Conservation (phyloP, 2,329 filamentous ascomycete species). For the Berkeleyomyces basicola region DNA sequence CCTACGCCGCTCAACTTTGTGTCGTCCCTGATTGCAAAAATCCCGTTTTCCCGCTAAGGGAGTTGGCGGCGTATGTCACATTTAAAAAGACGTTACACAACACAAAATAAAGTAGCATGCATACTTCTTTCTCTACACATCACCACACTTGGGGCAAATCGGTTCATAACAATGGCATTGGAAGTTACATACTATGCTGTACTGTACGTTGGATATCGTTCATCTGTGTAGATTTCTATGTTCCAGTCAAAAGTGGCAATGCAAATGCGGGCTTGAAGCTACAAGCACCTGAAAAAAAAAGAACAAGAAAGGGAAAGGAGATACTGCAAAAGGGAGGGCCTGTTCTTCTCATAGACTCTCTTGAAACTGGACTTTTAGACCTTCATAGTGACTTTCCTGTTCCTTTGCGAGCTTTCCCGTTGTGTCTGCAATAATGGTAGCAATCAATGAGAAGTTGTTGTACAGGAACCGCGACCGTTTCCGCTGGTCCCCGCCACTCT, state of each 20-base stretch:
- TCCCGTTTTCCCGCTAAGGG: neutral
- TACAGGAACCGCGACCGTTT: slow-evolving; percentile 79
- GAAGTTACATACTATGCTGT: neutral
- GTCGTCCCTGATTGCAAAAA: neutral
- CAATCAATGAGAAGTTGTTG: slow-evolving; percentile 91
- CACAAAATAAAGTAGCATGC: neutral
- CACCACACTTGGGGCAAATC: too few species aligned
- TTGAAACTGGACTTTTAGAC: slow-evolving; percentile 41
- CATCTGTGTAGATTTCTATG: neutral
- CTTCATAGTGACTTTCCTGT: slow-evolving; percentile 59
- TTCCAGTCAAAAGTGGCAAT: neutral
- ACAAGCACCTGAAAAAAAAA: neutral
- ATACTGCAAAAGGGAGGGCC: neutral
- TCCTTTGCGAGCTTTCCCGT: slow-evolving; percentile 58
- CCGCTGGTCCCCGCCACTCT: slow-evolving; percentile 57
- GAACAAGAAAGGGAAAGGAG: neutral
- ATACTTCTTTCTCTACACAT: neutral
- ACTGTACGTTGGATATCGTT: neutral
- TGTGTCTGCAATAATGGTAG: slow-evolving; percentile 74
- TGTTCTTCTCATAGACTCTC: slow-evolving; percentile 21
- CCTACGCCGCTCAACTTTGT: slow-evolving; percentile 16
- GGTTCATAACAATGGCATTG: too few species aligned
- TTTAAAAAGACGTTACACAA: neutral
- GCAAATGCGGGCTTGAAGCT: neutral
- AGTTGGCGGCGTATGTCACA: neutral